phyloP scores from a whole-genome alignment of 1,139 yeast genomes.

The Trichomonascaceae sp. region DNA sequence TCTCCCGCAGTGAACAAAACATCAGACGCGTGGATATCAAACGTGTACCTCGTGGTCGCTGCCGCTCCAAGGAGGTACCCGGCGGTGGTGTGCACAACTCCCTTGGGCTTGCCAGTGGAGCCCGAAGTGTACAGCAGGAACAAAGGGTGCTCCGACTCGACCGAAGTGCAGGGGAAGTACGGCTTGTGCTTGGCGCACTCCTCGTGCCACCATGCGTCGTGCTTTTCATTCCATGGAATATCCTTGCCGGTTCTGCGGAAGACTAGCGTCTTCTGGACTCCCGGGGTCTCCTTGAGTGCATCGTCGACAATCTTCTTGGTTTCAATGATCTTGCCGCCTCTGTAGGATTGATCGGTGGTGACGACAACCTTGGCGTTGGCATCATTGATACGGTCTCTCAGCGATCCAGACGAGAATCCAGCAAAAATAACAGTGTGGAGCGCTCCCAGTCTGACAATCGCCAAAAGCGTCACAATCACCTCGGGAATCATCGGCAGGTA shows the following conservation, averaged over 20 bases:
- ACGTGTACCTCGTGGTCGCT: constrained; percentile 79
- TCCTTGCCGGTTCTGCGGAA: constrained; percentile 61
- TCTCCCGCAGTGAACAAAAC: constrained; percentile 96
- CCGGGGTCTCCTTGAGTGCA: constrained; percentile 66
- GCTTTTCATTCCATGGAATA: constrained; percentile 55
- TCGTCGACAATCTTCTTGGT: constrained; percentile 91
- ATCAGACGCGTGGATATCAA: constrained; percentile 81
- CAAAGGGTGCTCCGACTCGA: constrained; percentile 82
- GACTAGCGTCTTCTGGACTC: constrained; percentile 71
- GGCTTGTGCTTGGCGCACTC: constrained; percentile 70
- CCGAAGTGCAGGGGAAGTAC: constrained; percentile 78
- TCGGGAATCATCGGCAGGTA: constrained; percentile 96
- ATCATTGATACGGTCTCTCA: constrained; percentile 78
- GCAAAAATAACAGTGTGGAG: constrained; percentile 93
- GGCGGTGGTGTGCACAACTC: constrained; percentile 89
- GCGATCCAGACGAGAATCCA: constrained; percentile 89
- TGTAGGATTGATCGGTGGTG: constrained; percentile 90
- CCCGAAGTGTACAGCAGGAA: constrained; percentile 93
- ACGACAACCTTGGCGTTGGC: constrained; percentile 79
- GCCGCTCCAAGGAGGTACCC: constrained; percentile 93
- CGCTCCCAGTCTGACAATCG: constrained; percentile 91
- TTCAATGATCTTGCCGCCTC: constrained; percentile 88
- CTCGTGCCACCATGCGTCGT: constrained; percentile 92
- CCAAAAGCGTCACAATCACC: constrained; percentile 85
- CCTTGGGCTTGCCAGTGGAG: constrained; percentile 96